Base-by-base conservation (phyloP, 352 stramenopile genomes). In the Aphanomyces astaci region DNA sequence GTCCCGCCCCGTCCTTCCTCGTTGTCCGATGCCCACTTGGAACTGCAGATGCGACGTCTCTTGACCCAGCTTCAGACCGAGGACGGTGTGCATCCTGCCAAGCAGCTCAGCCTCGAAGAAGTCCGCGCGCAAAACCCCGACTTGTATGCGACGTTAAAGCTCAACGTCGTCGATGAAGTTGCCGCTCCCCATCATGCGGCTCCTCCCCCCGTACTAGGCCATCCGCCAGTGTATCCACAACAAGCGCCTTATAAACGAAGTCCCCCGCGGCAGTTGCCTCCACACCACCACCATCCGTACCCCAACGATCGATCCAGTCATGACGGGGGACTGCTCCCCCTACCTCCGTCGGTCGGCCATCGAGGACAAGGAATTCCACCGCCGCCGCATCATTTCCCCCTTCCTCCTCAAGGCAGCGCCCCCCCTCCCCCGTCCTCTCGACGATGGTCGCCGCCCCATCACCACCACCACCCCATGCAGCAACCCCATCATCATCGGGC, bases 11-110 rank as follows among this genome's bases (percentile, higher is more conserved):
- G 9, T 30, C 13, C 45, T 54, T 71, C 27, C 39, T 52, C 2
- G 65, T 78, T 30, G 75, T 13, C 22, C 30, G 51, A 59, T 22
- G 51, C 81, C 54, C 74, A 86, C 45, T 73, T 89, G 43, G 86
- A 94, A 60, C 83, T 92, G 80, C 84, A 90, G 70, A 74, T 94
- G 31, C 82, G 86, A 2, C 82, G 78, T 10, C 76, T 94, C 46
- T 75, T 94, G 24, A 92, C 84, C n/a, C 81, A 86, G 71, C 73
- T 94, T 28, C 86, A 94, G 72, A 94, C 92, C 51, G 86, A 94
- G 46, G 92, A 93, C 82, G 81, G 78, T 2, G 92, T 94, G 62
- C 86, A 94, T 66, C 86, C 86, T 49, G 91, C 84, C 1, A 78
- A 92, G 67, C 86, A 94, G 73, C 85, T 94, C 76, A 85, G 80